Evolutionary conservation across 768 basidiomycete species (phyloP), one percentile per base, ranked within the genome.

Genomic region (Trametes gibbosa): DNA sequence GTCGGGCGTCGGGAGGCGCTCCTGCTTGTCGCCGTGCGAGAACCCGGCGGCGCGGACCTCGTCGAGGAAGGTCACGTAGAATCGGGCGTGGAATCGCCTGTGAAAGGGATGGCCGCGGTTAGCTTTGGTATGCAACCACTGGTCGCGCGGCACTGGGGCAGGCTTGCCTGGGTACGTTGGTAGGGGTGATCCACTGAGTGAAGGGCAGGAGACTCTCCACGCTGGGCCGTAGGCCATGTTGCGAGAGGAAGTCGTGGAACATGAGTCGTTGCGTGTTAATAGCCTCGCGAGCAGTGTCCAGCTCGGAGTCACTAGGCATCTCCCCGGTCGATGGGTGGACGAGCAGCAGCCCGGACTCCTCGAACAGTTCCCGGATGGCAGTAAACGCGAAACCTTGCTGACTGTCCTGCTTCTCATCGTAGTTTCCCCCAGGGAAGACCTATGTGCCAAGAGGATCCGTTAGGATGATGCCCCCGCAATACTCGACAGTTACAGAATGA

Each of bases 361-460:
- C 89, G 58, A 91, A 90, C 0, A 87, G 85, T 72, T 91, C 88
- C 17, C 89, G 79, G 43, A 90, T 84, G 3, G 87, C 89, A 14
- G 87, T 89, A 57, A 85, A 76, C 32, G 70, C 69, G 19, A 86
- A 68, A 0, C 61, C 61, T 2, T 54, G 39, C 10, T 82, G 82
- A 6, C 68, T 66, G 63, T 89, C 88, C 63, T 89, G 86, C 54
- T 74, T 72, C 48, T 75, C 62, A 73, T 89, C 88, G 41, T 75
- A 78, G 69, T 88, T 88, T 17, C 89, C 89, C 14, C 89, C 89
- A 7, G 89, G 89, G 65, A 90, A 91, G 27, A 89, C 89, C 89
- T 90, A 43, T 50, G 29, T 32, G 4, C 29, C 29, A 52, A 35
- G 19, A 49, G 43, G 14, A 24, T 10, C 7, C 13, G 25, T 66